phyloP scores from a whole-genome alignment of 108 stramenopile genomes.

The Mediolabrus comicus region DNA sequence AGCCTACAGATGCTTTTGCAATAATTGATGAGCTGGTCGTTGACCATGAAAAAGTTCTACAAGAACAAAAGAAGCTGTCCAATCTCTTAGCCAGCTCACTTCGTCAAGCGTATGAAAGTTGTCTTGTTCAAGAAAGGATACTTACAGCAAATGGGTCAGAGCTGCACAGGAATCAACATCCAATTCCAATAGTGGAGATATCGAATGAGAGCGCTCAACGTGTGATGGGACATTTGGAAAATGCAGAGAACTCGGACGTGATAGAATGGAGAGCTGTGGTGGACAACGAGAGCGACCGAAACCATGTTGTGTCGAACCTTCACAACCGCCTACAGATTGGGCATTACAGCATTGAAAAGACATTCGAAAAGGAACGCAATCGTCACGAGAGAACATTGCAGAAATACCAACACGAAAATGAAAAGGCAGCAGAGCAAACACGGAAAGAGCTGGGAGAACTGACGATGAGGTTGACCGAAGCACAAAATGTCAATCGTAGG shows the following conservation, averaged over 20 bases:
- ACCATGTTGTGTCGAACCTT: conserved; percentile 33
- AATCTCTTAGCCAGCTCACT: conserved; percentile 29
- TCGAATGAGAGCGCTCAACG: conserved; percentile 31
- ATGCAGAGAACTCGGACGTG: conserved; percentile 25
- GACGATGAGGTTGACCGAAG: conserved; percentile 12
- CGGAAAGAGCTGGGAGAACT: conserved; percentile 23
- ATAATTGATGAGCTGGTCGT: conserved; percentile 31
- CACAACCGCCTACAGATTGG: conserved; percentile 44
- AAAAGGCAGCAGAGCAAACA: conserved; percentile 13
- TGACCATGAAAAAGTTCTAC: conserved; percentile 17
- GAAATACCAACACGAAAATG: conserved; percentile 18
- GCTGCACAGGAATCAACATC: conserved; percentile 13
- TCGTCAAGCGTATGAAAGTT: conserved; percentile 38
- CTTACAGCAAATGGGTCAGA: conserved; percentile 26
- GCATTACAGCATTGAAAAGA: conserved; percentile 39
- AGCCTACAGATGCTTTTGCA: conserved; percentile 21
- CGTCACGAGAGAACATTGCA: conserved; percentile 16
- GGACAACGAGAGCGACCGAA: conserved; percentile 26
- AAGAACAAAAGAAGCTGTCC: conserved; percentile 9
- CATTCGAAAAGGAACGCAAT: conserved; percentile 29
- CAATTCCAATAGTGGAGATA: background rate
- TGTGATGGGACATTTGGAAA: conserved; percentile 17
- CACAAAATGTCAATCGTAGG: conserved; percentile 13
- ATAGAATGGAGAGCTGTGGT: conserved; percentile 38
- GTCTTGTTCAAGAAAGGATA: conserved; percentile 36